Conservation (phyloP, 2,329 filamentous ascomycete genomes). For the Neurospora sp. region DNA sequence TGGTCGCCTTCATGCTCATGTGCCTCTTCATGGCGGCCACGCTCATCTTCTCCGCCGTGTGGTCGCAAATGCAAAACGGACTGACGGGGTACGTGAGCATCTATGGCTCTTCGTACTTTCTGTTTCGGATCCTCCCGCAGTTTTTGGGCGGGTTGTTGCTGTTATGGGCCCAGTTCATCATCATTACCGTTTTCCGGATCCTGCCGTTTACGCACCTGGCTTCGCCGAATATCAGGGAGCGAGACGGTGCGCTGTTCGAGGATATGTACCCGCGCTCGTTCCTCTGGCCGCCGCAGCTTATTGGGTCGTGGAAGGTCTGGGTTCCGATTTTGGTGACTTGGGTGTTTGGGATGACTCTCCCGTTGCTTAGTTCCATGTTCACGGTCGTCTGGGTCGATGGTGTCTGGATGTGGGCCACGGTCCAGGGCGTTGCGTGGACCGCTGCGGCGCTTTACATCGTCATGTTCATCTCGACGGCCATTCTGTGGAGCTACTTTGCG, state of each 20-base stretch:
- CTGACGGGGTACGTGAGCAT: conserved; percentile 59
- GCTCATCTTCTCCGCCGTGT: conserved; percentile 63
- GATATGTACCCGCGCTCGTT: conserved; percentile 62
- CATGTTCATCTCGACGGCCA: conserved; percentile 45
- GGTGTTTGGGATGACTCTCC: conserved; percentile 70
- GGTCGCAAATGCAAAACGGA: conserved; percentile 51
- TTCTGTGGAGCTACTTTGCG: conserved; percentile 54
- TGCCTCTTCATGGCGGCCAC: conserved; percentile 61
- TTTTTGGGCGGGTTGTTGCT: conserved; percentile 61
- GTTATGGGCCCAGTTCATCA: conserved; percentile 67
- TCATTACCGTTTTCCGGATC: conserved; percentile 63
- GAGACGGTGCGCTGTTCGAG: conserved; percentile 57
- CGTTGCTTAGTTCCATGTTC: conserved; percentile 70
- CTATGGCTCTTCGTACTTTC: conserved; percentile 67
- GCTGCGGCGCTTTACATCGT: conserved; percentile 64
- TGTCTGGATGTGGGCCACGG: conserved; percentile 69
- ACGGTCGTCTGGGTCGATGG: conserved; percentile 47
- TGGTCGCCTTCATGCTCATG: conserved; percentile 49
- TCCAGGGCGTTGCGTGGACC: conserved; percentile 69
- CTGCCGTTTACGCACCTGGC: conserved; percentile 73
- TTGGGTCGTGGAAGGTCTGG: conserved; percentile 57
- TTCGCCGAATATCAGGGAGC: conserved; percentile 46
- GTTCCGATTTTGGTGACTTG: conserved; percentile 60
- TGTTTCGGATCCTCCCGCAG: conserved; percentile 78
- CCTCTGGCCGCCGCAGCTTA: conserved; percentile 41